Evolutionary conservation across 257 asterid genomes (phyloP), one percentile per base, ranked within the genome.

Genomic region (Plantago major): DNA sequence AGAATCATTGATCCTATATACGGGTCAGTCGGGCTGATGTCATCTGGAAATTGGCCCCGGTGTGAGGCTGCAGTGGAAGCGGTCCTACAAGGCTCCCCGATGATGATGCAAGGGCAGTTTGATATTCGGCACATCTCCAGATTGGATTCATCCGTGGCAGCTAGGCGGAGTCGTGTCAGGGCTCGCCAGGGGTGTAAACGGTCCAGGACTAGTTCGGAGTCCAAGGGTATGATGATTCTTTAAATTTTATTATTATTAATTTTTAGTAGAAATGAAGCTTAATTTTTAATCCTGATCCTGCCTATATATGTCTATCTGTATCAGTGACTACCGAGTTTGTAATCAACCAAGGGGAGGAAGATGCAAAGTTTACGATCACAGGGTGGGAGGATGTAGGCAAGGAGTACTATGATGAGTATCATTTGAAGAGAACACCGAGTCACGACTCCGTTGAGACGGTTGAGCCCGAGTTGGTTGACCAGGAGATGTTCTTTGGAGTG

Each of bases 121-220:
- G 71, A 89, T 68, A 89, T 89, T 58, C 97, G 95, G 63, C 97
- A 89, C 73, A 70, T 80, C 15, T 46, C 76, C 50, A 89, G 72
- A 68, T 7, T 33, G 6, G 40, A 33, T 33, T 33, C 40, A 5
- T 33, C 40, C 6, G 8, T 33, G 3, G 40, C 40, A 33, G 8
- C 40, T 7, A 33, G 7, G 6, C 3, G 7, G 7, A 68, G 71
- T 79, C 40, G 16, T 74, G 63, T 75, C 67, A 73, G 68, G 78
- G 48, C 66, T 16, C 81, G 84, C 5, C 76, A 52, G 64, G 74
- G 84, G 42, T 55, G 70, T 76, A 86, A 78, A 74, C 84, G 91
- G 40, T 50, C 77, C 10, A 70, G 67, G 5, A 13, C 53, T n/a
- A 13, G 38, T 5, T 58, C 46, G 1, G 54, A 42, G 0, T 16